These are phyloP conservation scores for Murraya koenigii DNA, from an alignment of 345 rosid species.

Conservation along the genomic window DNA sequence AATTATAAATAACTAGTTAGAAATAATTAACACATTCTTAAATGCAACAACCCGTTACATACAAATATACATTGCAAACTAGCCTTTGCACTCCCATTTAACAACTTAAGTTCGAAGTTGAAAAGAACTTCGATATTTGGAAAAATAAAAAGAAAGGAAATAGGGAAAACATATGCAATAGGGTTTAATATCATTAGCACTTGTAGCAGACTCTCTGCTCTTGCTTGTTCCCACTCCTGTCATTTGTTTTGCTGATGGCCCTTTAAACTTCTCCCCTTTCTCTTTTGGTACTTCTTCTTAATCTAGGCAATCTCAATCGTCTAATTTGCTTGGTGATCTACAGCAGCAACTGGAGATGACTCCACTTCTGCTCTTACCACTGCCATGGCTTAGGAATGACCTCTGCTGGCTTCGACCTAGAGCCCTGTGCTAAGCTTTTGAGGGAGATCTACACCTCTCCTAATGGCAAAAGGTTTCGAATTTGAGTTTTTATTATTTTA, in stretches of 20 bases:
- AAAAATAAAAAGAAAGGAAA: not conserved
- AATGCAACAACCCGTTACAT: no score
- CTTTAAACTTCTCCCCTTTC: slow-evolving; percentile 46
- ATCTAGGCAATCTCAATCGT: slow-evolving; percentile 26
- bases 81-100: not conserved
- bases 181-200: slow-evolving; percentile 54
- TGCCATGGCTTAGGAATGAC: slow-evolving; percentile 55
- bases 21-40: no score
- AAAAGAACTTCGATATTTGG: not conserved
- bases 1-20: no score
- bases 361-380: slow-evolving; percentile 26
- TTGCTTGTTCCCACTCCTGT: slow-evolving; percentile 26
- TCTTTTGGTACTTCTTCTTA: slow-evolving; percentile 31
- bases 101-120: not conserved
- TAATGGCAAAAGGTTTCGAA: slow-evolving; percentile 67
- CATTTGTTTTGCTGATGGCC: slow-evolving; percentile 55
- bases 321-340: slow-evolving; percentile 17
- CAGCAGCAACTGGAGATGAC: slow-evolving; percentile 23
- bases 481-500: no score
- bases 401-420: slow-evolving; percentile 85
- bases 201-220: slow-evolving; percentile 65
- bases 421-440: slow-evolving; percentile 71
- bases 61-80: no score
- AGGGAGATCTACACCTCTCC: slow-evolving; percentile 57
- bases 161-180: slow-evolving; percentile 57